These are phyloP conservation scores for Rosa chinensis DNA, from an alignment of 306 rosid genomes.

Conservation along the genomic window DNA sequence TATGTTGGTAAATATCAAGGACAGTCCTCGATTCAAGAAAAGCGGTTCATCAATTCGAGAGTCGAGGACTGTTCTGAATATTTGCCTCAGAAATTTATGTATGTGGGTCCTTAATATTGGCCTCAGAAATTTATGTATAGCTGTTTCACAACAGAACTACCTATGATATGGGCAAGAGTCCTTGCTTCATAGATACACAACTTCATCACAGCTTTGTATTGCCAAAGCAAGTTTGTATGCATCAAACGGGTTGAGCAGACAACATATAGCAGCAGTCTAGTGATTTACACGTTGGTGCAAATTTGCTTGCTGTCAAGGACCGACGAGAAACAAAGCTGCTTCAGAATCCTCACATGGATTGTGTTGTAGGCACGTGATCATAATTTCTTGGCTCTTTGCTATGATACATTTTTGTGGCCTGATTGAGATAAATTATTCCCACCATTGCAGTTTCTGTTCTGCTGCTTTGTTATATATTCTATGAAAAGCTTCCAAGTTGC, in stretches of 20 bases:
- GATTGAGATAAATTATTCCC: slow-evolving; percentile 28
- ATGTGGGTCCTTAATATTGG: not conserved
- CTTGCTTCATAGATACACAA: not conserved
- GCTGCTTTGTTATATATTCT: not conserved
- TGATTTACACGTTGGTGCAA: slow-evolving; percentile 22
- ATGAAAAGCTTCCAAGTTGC: slow-evolving; percentile 16
- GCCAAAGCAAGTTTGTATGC: slow-evolving; percentile 7
- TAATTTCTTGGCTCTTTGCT: slow-evolving; percentile 39
- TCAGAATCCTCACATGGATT: slow-evolving; percentile 48
- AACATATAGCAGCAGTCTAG: slow-evolving; percentile 7
- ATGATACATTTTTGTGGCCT: slow-evolving; percentile 5
- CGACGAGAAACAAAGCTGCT: slow-evolving; percentile 18
- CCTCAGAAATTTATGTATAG: not conserved
- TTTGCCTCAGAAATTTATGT: not conserved
- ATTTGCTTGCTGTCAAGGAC: not conserved
- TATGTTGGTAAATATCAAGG: not conserved
- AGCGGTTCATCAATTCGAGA: not conserved
- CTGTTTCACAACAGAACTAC: not conserved
- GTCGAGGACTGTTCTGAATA: not conserved
- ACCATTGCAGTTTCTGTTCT: slow-evolving; percentile 22
- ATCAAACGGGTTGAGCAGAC: slow-evolving; percentile 19
- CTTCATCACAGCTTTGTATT: not conserved
- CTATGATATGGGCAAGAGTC: not conserved
- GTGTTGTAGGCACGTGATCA: slow-evolving; percentile 7
- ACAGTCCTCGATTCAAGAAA: not conserved